Conservation (phyloP, 2,329 filamentous ascomycete species). For the Colletotrichum noveboracense region DNA sequence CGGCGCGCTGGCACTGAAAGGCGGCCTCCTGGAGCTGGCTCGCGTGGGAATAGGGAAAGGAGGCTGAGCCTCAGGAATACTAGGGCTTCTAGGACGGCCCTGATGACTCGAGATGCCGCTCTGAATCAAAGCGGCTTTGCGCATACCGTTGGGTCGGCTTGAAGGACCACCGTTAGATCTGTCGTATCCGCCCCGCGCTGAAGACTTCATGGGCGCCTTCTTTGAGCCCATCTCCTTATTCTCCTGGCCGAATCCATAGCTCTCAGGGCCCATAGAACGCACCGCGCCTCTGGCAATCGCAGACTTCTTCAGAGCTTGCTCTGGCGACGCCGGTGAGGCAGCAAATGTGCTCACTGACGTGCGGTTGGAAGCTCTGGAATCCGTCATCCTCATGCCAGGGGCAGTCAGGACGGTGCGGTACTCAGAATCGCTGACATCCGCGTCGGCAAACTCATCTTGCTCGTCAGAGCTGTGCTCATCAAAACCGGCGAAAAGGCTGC, state of each 20-base stretch:
- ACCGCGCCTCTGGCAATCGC: slow-evolving; percentile 28
- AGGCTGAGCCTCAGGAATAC: slow-evolving; percentile 67
- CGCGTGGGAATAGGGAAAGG: slow-evolving; percentile 92
- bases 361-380: slow-evolving; percentile 45
- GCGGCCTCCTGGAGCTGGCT: slow-evolving; percentile 82
- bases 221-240: slow-evolving; percentile 33
- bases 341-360: slow-evolving; percentile 41
- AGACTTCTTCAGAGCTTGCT: slow-evolving; percentile 40
- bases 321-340: slow-evolving; percentile 49
- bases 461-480: slow-evolving; percentile 75
- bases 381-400: slow-evolving; percentile 55
- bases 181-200: slow-evolving; percentile 39
- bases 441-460: slow-evolving; percentile 65
- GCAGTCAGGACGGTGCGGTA: slow-evolving; percentile 70
- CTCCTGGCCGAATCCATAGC: slow-evolving; percentile 47
- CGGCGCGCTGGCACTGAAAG: slow-evolving; percentile 66
- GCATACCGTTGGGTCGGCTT: slow-evolving; percentile 67
- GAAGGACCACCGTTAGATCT: slow-evolving; percentile 42
- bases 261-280: slow-evolving; percentile 45
- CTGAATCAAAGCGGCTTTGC: slow-evolving; percentile 80
- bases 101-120: slow-evolving; percentile 76
- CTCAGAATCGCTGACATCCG: slow-evolving; percentile 69
- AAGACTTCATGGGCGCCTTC: slow-evolving; percentile 36
- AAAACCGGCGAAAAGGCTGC: slow-evolving; percentile 87
- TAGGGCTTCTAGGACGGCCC: slow-evolving; percentile 69